These are phyloP conservation scores for Dichomitus squalens DNA, from an alignment of 1,284 basidiomycete species.

Conservation along the genomic window DNA sequence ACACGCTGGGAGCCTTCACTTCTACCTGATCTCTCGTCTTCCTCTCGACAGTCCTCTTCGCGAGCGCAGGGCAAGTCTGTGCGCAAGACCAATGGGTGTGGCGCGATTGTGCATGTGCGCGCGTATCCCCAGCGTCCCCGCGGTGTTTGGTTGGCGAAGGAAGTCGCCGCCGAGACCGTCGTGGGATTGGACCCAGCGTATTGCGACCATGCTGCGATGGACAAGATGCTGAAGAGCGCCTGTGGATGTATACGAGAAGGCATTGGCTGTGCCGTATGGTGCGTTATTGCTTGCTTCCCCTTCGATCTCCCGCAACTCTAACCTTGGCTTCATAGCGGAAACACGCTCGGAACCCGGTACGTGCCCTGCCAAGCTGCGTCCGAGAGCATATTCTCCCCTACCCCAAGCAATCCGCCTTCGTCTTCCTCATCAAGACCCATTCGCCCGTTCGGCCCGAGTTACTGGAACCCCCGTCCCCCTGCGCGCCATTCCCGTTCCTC, in stretches of 20 bases:
- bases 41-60: constrained; percentile 41
- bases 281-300: constrained; percentile 26
- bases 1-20: constrained; percentile 25
- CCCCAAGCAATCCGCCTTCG: constrained; percentile 18
- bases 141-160: constrained; percentile 58
- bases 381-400: constrained; percentile 45
- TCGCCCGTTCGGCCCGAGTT: constrained; percentile 47
- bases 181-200: constrained; percentile 54
- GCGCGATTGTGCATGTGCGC: constrained; percentile 54
- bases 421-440: constrained; percentile 31
- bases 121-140: constrained; percentile 53
- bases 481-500: constrained; percentile 17
- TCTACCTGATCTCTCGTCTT: constrained; percentile 10
- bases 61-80: constrained; percentile 14
- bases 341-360: constrained; percentile 62
- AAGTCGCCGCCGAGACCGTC: constrained; percentile 50
- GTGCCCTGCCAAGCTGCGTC: constrained; percentile 59
- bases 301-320: constrained; percentile 1
- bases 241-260: constrained; percentile 69
- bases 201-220: constrained; percentile 50
- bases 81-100: constrained; percentile 54
- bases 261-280: constrained; percentile 66
- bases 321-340: constrained; percentile 46
- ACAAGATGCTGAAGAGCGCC: constrained; percentile 51
- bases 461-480: constrained; percentile 40